phyloP scores from a whole-genome alignment of 139 green algal species.

The Spirogloea muscicola region DNA sequence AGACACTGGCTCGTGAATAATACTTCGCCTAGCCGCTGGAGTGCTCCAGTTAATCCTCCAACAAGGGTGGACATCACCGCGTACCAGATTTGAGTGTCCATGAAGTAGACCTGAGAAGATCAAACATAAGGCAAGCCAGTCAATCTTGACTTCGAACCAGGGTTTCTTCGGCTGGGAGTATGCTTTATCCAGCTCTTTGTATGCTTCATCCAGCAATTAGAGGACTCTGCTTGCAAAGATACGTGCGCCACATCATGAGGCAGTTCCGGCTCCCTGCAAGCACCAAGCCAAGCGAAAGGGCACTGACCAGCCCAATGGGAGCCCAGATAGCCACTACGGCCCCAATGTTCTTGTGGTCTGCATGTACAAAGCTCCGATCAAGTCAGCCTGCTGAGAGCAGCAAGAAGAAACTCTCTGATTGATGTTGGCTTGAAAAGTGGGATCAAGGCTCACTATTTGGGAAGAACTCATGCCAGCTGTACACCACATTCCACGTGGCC shows the following conservation, averaged over 20 bases:
- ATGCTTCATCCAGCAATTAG: too few species aligned
- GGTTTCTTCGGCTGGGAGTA: too few species aligned
- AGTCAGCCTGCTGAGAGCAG: too few species aligned
- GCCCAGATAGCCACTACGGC: conserved; percentile 11
- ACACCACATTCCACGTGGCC: conserved; percentile 10
- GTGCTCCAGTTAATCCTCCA: conserved; percentile 1
- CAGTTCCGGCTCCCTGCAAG: too few species aligned
- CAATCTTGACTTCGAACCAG: too few species aligned
- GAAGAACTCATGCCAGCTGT: conserved; percentile 19
- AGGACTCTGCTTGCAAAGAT: too few species aligned
- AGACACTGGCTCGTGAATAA: neutral
- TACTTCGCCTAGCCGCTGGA: conserved; percentile 28
- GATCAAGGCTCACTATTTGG: neutral
- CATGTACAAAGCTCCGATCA: neutral
- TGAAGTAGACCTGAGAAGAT: conserved; percentile 18
- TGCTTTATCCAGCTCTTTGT: too few species aligned
- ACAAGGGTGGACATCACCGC: conserved; percentile 24
- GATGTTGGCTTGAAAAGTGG: neutral
- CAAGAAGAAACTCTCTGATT: neutral
- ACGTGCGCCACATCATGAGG: too few species aligned
- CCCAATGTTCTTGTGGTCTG: conserved; percentile 1
- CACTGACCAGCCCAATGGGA: conserved; percentile 2
- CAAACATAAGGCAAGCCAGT: neutral
- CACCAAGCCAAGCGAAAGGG: too few species aligned
- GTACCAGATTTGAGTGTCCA: conserved; percentile 37